phyloP scores from a whole-genome alignment of 2,329 filamentous ascomycete species.

The Aspergillus luchuensis region DNA sequence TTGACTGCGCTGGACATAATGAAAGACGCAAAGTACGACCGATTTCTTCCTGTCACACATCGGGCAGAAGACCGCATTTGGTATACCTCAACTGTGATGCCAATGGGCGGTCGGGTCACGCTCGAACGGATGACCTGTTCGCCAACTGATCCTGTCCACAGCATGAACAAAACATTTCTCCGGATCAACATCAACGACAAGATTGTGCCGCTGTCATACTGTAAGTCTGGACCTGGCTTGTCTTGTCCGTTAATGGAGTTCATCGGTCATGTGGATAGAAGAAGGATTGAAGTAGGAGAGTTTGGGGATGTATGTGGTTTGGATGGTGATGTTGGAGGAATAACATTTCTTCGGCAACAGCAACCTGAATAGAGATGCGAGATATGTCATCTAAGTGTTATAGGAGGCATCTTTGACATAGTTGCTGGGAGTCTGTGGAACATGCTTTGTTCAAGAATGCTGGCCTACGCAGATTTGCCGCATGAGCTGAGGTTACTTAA shows the following conservation, averaged over 20 bases:
- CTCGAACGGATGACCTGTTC: conserved; percentile 56
- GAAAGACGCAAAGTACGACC: conserved; percentile 39
- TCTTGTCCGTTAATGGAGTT: conserved; percentile 54
- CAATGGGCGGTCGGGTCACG: conserved; percentile 60
- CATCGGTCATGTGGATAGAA: conserved; percentile 40
- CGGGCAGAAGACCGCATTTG: conserved; percentile 51
- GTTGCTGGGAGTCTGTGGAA: background rate
- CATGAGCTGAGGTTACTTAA: background rate
- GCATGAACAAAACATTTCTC: conserved; percentile 41
- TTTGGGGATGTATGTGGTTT: conserved; percentile 55
- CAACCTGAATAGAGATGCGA: background rate
- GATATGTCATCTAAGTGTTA: no score
- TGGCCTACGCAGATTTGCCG: background rate
- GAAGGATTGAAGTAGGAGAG: conserved; percentile 47
- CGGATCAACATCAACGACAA: conserved; percentile 61
- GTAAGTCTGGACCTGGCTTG: conserved; percentile 49
- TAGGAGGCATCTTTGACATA: no score
- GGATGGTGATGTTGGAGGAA: conserved; percentile 41
- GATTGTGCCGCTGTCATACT: conserved; percentile 53
- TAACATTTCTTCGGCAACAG: conserved; percentile 55
- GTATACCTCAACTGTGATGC: conserved; percentile 58
- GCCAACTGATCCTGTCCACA: conserved; percentile 14
- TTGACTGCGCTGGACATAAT: conserved; percentile 56
- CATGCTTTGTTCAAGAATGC: background rate
- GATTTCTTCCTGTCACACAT: conserved; percentile 50